Evolutionary conservation across 345 rosid species (phyloP), one percentile per base, ranked within the genome.

Genomic region (Eucalyptus cloeziana): DNA sequence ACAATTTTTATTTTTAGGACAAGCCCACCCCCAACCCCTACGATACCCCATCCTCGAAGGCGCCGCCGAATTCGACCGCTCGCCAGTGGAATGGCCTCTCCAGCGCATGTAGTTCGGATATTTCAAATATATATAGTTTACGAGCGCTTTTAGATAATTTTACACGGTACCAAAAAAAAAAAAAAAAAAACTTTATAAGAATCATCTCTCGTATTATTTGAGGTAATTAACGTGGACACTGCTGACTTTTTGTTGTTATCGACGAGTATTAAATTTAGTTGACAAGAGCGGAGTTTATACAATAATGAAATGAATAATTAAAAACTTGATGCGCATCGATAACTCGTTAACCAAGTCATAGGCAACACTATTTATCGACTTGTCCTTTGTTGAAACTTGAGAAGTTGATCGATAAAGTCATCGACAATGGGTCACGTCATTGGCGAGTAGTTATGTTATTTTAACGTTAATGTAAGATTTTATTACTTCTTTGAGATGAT

Each of bases 311-410:
- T 4, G 10, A 54, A 54, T 5, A 56, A 56, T 24, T 2, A 10
- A 56, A 22, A 24, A 56, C 30, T 24, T 4, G 62, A 49, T 3
- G 49, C 3, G 13, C 2, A 49, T 49, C 4, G 13, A 49, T 3
- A 24, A 25, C 30, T 1, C 0, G 5, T 25, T 56, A 56, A 56
- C 1, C 0, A 9, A 24, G 30, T 56, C 6, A 10, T 10, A 1
- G 30, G 13, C 30, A 4, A 24, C 13, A 56, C 13, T 22, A 56
- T 22, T 56, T 56, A 24, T 24, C 1, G 21, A 56, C 6, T 9
- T 9, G 13, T 4, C 30, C 62, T 56, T 9, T 22, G 13, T 56
- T 0, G 2, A 56, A 25, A 56, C 3, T 56, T 0, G 6, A 56
- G 62, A 56, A 56, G 62, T 56, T 56, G 6, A 56, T 56, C 6